Evolutionary conservation across 1,284 basidiomycete genomes (phyloP), one percentile per base, ranked within the genome.

Genomic region (Tilletia indica): DNA sequence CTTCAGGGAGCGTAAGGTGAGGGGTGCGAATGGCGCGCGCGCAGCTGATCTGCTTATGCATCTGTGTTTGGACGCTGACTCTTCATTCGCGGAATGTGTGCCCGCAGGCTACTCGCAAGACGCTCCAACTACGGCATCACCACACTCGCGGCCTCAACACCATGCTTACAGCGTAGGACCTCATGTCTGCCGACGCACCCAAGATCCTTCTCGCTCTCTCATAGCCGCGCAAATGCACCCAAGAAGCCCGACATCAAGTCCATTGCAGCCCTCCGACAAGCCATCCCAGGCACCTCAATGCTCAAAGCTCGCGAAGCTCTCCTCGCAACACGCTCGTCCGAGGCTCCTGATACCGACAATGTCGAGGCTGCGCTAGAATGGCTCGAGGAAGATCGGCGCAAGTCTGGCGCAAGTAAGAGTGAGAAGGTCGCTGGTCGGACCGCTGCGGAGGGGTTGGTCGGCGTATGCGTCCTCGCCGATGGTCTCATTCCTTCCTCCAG

Each of bases 261-360:
- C 75, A 91, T 98, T 74, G 91, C 92, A 2, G 90, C 93, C 84
- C 89, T 98, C 47, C 90, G 95, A 72, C 92, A 91, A 85, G 87
- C 87, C 73, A 89, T 91, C 77, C 87, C 81, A 0, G 82, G 85
- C 61, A 93, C 92, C 69, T 92, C 92, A 14, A 90, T 97, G 80
- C 87, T 90, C 64, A 93, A 94, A 86, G 95, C 94, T 66, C 90
- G 91, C 68, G 92, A 96, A 84, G 94, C 95, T 2, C 90, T 97
- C 71, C 85, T 87, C 68, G 89, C 90, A 36, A 88, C 89, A 47
- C 76, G 77, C 8, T 19, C 76, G 6, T 2, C 74, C 4, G n/a
- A 66, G 0, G 45, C 70, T 0, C 74, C 78, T 0, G 77, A 80
- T 58, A 89, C 90, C 80, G 91, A 93, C 86, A 89, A 94, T 85